These are phyloP conservation scores for Aechmea fasciata DNA, from an alignment of 176 grass and related monocot genomes.

Conservation along the genomic window DNA sequence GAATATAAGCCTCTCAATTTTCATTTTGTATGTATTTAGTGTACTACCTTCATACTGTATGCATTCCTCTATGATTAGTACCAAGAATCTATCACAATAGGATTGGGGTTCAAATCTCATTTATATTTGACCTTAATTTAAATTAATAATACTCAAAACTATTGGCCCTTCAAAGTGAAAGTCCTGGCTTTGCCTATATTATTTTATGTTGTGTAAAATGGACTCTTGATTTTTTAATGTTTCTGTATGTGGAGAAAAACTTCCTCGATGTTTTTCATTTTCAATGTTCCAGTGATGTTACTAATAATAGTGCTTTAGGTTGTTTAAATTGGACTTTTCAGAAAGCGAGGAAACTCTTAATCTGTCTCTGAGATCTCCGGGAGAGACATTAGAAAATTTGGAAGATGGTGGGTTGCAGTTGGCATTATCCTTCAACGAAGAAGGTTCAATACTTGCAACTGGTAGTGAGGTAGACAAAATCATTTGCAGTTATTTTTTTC, in stretches of 20 bases:
- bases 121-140: too few species aligned
- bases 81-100: too few species aligned
- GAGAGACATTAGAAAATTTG: constrained; percentile 38
- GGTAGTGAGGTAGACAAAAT: constrained; percentile 60
- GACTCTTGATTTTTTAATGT: background rate
- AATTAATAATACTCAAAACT: background rate
- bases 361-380: constrained; percentile 39
- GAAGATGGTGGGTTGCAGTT: constrained; percentile 63
- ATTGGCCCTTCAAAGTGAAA: background rate
- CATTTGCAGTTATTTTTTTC: background rate
- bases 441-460: constrained; percentile 70
- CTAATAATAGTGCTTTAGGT: constrained; percentile 39
- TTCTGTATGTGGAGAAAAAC: too few species aligned
- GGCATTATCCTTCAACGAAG: constrained; percentile 58
- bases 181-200: background rate
- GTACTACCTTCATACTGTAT: too few species aligned
- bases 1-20: too few species aligned
- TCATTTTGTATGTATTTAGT: too few species aligned
- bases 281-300: background rate
- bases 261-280: background rate
- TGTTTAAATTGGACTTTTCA: constrained; percentile 51
- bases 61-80: too few species aligned
- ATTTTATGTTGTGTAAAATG: background rate
- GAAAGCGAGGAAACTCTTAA: constrained; percentile 21
- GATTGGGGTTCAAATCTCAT: too few species aligned